A percentile compares a stretch with the other conserved stretches of the same genome.
phyloP scores from a whole-genome alignment of 495 filamentous ascomycete species.

The Xylaria cubensis region DNA sequence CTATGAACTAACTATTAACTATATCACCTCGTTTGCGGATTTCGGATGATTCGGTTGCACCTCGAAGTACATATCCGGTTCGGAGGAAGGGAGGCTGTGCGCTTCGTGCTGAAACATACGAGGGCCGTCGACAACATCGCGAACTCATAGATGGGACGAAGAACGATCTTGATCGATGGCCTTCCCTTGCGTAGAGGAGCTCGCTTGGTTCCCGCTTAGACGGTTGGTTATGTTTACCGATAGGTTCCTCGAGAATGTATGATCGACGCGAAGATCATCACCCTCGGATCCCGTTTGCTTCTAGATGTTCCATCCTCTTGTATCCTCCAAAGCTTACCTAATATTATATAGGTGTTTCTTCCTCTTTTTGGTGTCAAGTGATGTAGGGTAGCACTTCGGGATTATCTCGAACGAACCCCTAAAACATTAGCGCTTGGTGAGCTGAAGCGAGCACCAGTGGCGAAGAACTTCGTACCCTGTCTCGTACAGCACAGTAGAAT shows the following conservation, averaged over 20 bases:
- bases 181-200: background rate
- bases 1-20: background rate
- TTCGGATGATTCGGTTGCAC: background rate
- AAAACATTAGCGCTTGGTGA: background rate
- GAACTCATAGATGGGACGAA: background rate
- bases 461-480: background rate
- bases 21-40: background rate
- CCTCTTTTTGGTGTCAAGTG: background rate
- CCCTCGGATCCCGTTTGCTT: background rate
- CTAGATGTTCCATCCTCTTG: background rate
- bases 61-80: background rate
- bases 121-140: background rate
- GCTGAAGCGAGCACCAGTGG: background rate
- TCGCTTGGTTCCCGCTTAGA: background rate
- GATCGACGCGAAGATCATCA: conserved; percentile 14
- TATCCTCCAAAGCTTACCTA: conserved; percentile 1
- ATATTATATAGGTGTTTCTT: background rate
- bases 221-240: background rate
- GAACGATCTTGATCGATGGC: background rate
- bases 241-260: background rate
- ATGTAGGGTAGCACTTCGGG: background rate
- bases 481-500: background rate
- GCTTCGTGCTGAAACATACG: background rate
- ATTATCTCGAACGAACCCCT: background rate
- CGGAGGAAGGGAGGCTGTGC: background rate